phyloP scores from a whole-genome alignment of 164 flowering plant genomes.

The Nelumbo lutea region DNA sequence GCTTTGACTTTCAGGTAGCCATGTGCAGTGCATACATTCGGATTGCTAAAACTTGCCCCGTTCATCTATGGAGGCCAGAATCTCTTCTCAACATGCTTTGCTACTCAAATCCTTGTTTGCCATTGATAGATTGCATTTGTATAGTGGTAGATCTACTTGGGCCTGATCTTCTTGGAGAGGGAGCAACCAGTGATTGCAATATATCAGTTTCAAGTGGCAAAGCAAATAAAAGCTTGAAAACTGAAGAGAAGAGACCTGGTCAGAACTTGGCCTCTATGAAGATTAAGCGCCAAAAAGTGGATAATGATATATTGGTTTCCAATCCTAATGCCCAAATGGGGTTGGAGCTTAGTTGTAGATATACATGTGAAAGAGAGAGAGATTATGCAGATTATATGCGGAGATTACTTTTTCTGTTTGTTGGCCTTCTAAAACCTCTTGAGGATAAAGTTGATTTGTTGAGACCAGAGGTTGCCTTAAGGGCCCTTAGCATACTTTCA shows the following conservation, averaged over 20 bases:
- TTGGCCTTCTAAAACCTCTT: conserved; percentile 51
- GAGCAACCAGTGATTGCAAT: conserved; percentile 7
- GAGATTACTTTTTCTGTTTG: conserved; percentile 35
- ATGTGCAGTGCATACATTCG: conserved; percentile 65
- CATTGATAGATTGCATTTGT: conserved; percentile 60
- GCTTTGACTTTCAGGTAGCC: conserved; percentile 50
- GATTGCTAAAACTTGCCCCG: conserved; percentile 72
- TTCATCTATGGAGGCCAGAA: conserved; percentile 77
- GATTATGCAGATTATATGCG: conserved; percentile 47
- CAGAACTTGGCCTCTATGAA: conserved; percentile 26
- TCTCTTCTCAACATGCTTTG: conserved; percentile 48
- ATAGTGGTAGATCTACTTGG: conserved; percentile 57
- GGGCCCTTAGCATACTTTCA: conserved; percentile 80
- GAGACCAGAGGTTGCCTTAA: conserved; percentile 48
- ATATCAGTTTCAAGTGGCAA: conserved; percentile 16
- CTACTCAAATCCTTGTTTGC: conserved; percentile 47
- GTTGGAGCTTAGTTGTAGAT: conserved; percentile 10
- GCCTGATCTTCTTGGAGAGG: conserved; percentile 44
- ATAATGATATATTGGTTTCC: conserved; percentile 21
- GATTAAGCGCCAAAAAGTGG: conserved; percentile 63
- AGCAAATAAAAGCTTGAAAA: conserved; percentile 23
- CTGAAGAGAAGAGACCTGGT: conserved; percentile 58
- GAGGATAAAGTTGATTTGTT: conserved; percentile 19
- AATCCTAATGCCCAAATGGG: conserved; percentile 18
- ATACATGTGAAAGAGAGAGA: conserved; percentile 22